phyloP scores from a whole-genome alignment of 139 green algal species.

The Yamagishiella unicocca region DNA sequence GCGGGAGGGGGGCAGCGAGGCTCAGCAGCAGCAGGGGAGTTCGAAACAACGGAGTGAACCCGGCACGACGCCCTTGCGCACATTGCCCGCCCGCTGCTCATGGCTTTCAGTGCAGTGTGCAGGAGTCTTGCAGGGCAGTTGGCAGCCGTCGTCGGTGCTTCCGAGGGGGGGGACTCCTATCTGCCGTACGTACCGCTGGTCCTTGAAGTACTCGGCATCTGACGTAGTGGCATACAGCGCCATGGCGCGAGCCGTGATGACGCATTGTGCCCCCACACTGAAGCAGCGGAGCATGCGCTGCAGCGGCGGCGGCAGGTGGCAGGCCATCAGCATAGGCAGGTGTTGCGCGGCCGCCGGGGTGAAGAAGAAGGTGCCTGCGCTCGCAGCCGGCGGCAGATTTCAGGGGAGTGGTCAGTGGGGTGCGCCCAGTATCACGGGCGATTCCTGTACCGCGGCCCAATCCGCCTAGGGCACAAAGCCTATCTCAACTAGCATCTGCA shows the following conservation, averaged over 20 bases:
- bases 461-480: neutral
- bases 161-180: no score
- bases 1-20: neutral
- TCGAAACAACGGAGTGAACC: no score
- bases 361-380: conserved; percentile 28
- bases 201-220: conserved; percentile 15
- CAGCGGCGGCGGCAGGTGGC: conserved; percentile 27
- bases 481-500: neutral
- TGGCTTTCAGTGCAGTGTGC: no score
- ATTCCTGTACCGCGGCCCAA: neutral
- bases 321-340: conserved; percentile 34
- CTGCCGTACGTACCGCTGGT: neutral
- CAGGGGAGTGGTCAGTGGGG: neutral
- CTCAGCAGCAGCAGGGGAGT: no score
- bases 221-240: conserved; percentile 1
- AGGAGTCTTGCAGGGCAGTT: no score
- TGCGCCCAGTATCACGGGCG: neutral
- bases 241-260: conserved; percentile 22
- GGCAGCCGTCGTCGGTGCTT: no score
- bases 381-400: neutral
- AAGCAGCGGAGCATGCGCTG: conserved; percentile 33
- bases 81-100: no score
- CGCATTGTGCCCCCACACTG: neutral
- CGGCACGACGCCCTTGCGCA: no score
- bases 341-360: conserved; percentile 2